A percentile compares a stretch with the other conserved stretches of the same genome.
phyloP scores from a whole-genome alignment of 192 early-diverging fungal species.

The Entrophospora sp. region DNA sequence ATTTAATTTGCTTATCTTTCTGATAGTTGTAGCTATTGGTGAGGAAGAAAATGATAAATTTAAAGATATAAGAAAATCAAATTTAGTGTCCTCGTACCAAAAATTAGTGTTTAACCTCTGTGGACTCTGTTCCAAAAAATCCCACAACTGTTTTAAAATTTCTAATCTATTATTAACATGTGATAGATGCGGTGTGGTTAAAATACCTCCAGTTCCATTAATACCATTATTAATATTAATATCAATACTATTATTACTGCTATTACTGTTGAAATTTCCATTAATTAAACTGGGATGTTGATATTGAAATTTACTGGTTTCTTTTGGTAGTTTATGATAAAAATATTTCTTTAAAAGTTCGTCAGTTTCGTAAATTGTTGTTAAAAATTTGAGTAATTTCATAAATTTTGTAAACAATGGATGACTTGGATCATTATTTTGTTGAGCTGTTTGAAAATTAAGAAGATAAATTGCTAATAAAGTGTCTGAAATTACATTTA shows the following conservation, averaged over 20 bases:
- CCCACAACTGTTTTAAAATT: slow-evolving; percentile 23
- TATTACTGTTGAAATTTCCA: too few relatives aligned
- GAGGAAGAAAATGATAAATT: slow-evolving; percentile 24
- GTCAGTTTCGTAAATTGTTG: slow-evolving; percentile 37
- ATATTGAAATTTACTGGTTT: background rate
- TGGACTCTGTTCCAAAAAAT: slow-evolving; percentile 14
- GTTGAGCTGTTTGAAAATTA: slow-evolving; percentile 32
- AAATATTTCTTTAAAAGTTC: slow-evolving; percentile 32
- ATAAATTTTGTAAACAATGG: slow-evolving; percentile 46
- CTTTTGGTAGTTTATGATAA: slow-evolving; percentile 14
- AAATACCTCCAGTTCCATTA: too few relatives aligned
- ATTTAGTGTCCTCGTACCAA: slow-evolving; percentile 40
- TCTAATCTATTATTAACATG: slow-evolving; percentile 10
- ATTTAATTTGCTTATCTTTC: background rate
- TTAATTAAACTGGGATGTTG: background rate
- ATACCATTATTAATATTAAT: too few relatives aligned
- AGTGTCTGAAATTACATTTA: slow-evolving; percentile 39
- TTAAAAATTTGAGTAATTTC: slow-evolving; percentile 38
- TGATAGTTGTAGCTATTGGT: background rate
- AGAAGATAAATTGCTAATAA: slow-evolving; percentile 35
- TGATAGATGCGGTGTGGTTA: too few relatives aligned
- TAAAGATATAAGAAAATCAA: slow-evolving; percentile 33
- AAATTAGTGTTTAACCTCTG: slow-evolving; percentile 26
- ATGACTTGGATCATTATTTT: slow-evolving; percentile 34
- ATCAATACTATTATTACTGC: too few relatives aligned